Evolutionary conservation across 768 basidiomycete genomes (phyloP), one percentile per base, ranked within the genome.

Genomic region (Kwoniella mangroviensis): DNA sequence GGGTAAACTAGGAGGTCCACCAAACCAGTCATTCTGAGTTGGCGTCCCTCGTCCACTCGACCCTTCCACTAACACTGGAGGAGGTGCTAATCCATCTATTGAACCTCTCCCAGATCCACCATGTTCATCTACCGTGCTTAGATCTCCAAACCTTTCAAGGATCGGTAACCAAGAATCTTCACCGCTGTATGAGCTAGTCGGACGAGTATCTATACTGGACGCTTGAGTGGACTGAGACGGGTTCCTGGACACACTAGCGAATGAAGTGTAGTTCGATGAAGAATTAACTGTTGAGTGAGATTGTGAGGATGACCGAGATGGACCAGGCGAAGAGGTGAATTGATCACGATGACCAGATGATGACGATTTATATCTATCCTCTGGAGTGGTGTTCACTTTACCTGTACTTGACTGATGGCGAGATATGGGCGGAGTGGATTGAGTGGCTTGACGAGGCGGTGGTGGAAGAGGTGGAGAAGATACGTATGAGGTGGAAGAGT

Each of bases 41-140:
- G 74, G 74, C 22, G 74, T 75, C 3, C 74, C 72, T 61, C 74
- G 43, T 26, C 74, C 68, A 70, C 67, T 71, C 9, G 51, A 19
- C 11, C 24, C 52, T 15, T 58, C 59, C n/a, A 13, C 42, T 19
- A 45, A 42, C 1, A 41, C 1, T 11, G 21, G 1, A 21, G 62
- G 52, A 5, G 51, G 55, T 34, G 41, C 59, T 19, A 63, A 40
- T 42, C 17, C n/a, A 15, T 62, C 26, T 22, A 52, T 28, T 24
- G 28, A 17, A 28, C 57, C 65, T 10, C 22, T 24, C 13, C 15
- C 28, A 12, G 34, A 10, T 45, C 54, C 40, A 41, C 52, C 21
- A 3, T 22, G 15, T 42, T 64, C 62, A 24, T 69, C 54, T 9
- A 63, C 55, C n/a, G 62, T 64, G 15, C 54, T 42, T 19, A 69